Conservation (phyloP, 495 filamentous ascomycete genomes). For the Talaromyces borbonicus region DNA sequence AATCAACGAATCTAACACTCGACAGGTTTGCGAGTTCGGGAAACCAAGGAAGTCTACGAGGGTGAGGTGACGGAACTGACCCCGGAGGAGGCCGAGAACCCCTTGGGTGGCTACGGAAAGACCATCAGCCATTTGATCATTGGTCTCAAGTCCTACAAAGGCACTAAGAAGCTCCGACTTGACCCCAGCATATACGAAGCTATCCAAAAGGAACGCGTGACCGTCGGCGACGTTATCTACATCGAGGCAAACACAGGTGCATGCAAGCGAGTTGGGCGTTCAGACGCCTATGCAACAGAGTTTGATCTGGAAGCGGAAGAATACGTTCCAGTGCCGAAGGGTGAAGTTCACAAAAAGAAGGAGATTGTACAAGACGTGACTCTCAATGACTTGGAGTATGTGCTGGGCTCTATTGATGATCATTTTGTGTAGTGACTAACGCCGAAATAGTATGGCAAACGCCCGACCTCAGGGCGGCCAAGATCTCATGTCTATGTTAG, state of each 20-base stretch:
- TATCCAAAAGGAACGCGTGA: conserved; percentile 94
- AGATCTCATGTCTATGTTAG: conserved; percentile 99
- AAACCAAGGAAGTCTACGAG: conserved; percentile 97
- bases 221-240: conserved; percentile 94
- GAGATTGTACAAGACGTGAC: conserved; percentile 99
- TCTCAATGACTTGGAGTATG: conserved; percentile 75
- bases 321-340: conserved; percentile 96
- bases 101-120: conserved; percentile 88
- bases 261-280: conserved; percentile 90
- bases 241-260: conserved; percentile 97
- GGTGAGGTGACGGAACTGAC: conserved; percentile 94
- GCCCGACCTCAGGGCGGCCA: conserved; percentile 90
- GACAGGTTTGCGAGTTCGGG: conserved; percentile 73
- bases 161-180: conserved; percentile 91
- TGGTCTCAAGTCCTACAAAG: conserved; percentile 79
- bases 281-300: conserved; percentile 93
- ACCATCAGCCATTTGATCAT: conserved; percentile 88
- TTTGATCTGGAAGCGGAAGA: conserved; percentile 98
- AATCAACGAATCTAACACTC: conserved; percentile 12
- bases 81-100: conserved; percentile 95
- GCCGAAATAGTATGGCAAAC: conserved; percentile 57
- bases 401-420: neutral
- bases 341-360: conserved; percentile 99
- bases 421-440: neutral
- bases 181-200: conserved; percentile 98